A percentile compares a stretch with the other conserved stretches of the same genome.
Evolutionary conservation across 2,329 filamentous ascomycete genomes (phyloP).

Genomic region (Cladorrhinum sp.): DNA sequence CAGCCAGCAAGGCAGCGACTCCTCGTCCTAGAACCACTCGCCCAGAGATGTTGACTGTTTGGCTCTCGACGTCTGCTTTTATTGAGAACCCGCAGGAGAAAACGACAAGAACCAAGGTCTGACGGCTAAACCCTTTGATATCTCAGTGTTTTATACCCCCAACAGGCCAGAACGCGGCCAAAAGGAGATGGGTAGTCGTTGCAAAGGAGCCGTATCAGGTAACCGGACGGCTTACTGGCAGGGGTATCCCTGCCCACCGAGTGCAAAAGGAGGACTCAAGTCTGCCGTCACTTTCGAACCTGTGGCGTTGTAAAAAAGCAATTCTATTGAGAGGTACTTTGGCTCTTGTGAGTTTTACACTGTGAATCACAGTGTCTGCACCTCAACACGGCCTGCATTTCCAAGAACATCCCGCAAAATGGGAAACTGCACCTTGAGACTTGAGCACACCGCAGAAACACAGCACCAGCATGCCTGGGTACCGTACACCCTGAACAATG

Average conservation of each 20-base stretch:
- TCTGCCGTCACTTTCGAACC: conserved; percentile 8
- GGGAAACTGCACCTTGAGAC: background rate
- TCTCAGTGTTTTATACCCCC: conserved; percentile 24
- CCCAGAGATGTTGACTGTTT: conserved; percentile 18
- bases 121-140: conserved; percentile 25
- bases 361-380: background rate
- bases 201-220: conserved; percentile 26
- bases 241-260: conserved; percentile 19
- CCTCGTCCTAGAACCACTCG: conserved; percentile 12
- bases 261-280: conserved; percentile 6
- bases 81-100: conserved; percentile 19
- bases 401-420: background rate
- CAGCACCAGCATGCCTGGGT: conserved; percentile 7
- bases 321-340: background rate
- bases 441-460: background rate
- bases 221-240: conserved; percentile 22
- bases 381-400: background rate
- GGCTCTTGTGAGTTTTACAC: background rate
- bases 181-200: conserved; percentile 19
- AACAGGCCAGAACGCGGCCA: conserved; percentile 16
- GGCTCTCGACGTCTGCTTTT: conserved; percentile 20
- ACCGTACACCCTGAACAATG: conserved; percentile 11
- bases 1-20: conserved; percentile 9
- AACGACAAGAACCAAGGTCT: conserved; percentile 24
- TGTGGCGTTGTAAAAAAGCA: conserved; percentile 11